Evolutionary conservation across 1,284 basidiomycete genomes (phyloP), one percentile per base, ranked within the genome.

Genomic region (Pholiota adiposa): DNA sequence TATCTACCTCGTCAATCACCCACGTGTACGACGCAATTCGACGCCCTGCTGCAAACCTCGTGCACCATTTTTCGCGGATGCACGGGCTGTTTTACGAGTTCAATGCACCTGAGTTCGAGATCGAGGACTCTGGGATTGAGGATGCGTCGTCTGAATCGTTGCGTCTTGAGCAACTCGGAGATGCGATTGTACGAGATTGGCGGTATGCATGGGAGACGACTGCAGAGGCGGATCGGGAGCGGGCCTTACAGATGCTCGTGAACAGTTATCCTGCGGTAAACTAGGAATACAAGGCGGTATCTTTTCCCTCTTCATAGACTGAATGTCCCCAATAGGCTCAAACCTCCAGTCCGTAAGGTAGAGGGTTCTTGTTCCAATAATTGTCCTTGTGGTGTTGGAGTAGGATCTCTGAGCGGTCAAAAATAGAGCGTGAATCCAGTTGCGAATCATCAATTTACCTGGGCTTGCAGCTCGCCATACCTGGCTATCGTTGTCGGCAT

Each of bases 31-130:
- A 63, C 38, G 43, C 41, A 6, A 54, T 69, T 31, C 65, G 69
- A 44, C 63, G 63, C 19, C 69, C 66, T 1, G 59, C 65, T 29
- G 67, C 63, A 4, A 69, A 70, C 38, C 63, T 59, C 27, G 67
- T 69, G 2, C 58, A 65, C 31, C 43, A 56, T 25, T 51, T 63
- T 2, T 70, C 69, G 5, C 60, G 67, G 48, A 62, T 51, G n/a
- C 66, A 70, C 34, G 69, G 67, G 6, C 23, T 67, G 36, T 44
- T 66, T 38, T 69, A 66, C 48, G 63, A 70, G 40, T 63, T 70
- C n/a, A 69, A 67, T 23, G 61, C 57, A 12, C 46, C 62, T 21
- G 64, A 62, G 1, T 60, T 38, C 36, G 6, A 5, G 12, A 33
- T 5, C 31, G 36, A n/a, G 16, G 16, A 38, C 36, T 54, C 44